Percentiles rank a stretch among this genome's conserved stretches.
Conservation (phyloP, 225 moss, liverwort and hornwort genomes). For the Lunularia cruciata region DNA sequence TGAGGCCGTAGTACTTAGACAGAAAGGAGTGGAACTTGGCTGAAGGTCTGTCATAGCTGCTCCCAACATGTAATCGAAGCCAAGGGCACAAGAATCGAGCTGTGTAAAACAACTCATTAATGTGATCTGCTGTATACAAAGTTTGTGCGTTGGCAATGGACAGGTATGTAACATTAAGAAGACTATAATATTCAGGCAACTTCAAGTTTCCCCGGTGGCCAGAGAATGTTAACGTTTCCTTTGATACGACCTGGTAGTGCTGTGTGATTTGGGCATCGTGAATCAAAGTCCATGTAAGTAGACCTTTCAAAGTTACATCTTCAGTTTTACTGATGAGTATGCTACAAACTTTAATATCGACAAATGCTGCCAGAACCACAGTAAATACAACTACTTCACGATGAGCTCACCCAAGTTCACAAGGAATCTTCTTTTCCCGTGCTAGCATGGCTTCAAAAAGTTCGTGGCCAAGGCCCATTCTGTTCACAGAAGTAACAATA, state of each 20-base stretch:
- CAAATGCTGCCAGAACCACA: too few relatives aligned
- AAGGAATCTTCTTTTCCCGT: slow-evolving; percentile 57
- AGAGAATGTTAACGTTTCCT: too few relatives aligned
- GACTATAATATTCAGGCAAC: too few relatives aligned
- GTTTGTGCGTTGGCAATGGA: neutral
- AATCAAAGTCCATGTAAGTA: too few relatives aligned
- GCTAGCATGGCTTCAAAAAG: slow-evolving; percentile 78
- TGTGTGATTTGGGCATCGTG: too few relatives aligned
- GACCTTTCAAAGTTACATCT: too few relatives aligned
- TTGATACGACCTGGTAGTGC: too few relatives aligned
- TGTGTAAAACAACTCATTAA: slow-evolving; percentile 41
- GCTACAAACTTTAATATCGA: too few relatives aligned
- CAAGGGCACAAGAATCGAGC: slow-evolving; percentile 44
- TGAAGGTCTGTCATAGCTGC: slow-evolving; percentile 93
- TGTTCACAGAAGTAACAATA: slow-evolving; percentile 20
- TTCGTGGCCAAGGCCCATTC: slow-evolving; percentile 78
- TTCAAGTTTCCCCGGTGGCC: too few relatives aligned
- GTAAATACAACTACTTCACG: slow-evolving; percentile 11
- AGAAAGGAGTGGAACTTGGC: slow-evolving; percentile 70
- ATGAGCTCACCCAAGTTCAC: slow-evolving; percentile 72
- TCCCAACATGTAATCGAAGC: slow-evolving; percentile 36
- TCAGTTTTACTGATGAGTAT: too few relatives aligned
- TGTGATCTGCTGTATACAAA: slow-evolving; percentile 19
- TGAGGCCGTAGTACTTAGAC: slow-evolving; percentile 71
- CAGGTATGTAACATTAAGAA: neutral